These are phyloP conservation scores for Colletotrichum musae DNA, from an alignment of 2,329 filamentous ascomycete genomes.

Conservation along the genomic window DNA sequence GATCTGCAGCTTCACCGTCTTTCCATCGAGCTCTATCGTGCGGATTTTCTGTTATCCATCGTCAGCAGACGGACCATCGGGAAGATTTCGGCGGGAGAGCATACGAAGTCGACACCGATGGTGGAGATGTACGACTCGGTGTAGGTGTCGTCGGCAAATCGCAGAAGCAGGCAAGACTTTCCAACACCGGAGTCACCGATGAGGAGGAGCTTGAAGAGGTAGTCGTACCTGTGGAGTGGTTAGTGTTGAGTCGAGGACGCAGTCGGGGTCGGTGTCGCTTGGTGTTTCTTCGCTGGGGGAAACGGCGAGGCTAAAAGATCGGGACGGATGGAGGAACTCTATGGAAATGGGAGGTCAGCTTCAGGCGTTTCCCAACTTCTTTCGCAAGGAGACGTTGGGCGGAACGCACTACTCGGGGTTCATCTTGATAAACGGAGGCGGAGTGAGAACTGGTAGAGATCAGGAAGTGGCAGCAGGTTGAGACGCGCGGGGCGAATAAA, in stretches of 20 bases:
- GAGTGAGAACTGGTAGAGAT: conserved; percentile 34
- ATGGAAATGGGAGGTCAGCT: conserved; percentile 42
- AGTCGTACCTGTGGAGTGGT: conserved; percentile 87
- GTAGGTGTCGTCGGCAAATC: conserved; percentile 99
- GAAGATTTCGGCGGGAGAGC: conserved; percentile 49
- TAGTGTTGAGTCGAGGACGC: conserved; percentile 41
- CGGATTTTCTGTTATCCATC: conserved; percentile 87
- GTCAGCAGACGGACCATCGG: conserved; percentile 29
- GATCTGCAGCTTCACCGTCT: conserved; percentile 99
- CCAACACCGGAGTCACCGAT: conserved; percentile 99
- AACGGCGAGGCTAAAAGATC: conserved; percentile 14
- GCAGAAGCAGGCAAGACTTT: conserved; percentile 98
- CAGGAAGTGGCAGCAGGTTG: conserved; percentile 11
- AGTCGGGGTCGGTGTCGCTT: conserved; percentile 1
- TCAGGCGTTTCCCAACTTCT: conserved; percentile 28
- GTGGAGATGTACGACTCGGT: conserved; percentile 99
- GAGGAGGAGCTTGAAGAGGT: conserved; percentile 99
- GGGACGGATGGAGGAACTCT: conserved; percentile 28
- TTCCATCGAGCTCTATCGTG: conserved; percentile 99
- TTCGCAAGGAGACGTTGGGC: conserved; percentile 37
- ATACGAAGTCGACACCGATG: conserved; percentile 98
- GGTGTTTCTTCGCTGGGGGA: conserved; percentile 16
- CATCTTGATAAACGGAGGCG: conserved; percentile 71
- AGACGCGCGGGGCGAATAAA: conserved; percentile 28
- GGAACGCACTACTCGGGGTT: conserved; percentile 90